These are phyloP conservation scores for Mallotus nudiflorus DNA, from an alignment of 345 rosid genomes.

Conservation along the genomic window DNA sequence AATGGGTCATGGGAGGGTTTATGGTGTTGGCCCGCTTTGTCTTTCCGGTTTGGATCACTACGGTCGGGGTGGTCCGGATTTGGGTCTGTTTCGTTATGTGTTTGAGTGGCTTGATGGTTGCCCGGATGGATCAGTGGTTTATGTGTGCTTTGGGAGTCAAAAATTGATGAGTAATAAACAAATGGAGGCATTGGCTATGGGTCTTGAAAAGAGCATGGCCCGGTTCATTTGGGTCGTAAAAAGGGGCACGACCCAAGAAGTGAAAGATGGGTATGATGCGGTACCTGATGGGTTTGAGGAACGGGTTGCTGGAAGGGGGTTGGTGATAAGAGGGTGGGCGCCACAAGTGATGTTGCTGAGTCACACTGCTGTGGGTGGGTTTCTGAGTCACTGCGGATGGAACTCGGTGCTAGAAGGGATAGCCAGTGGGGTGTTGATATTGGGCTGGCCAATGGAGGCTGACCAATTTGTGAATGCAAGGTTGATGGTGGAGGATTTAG, in stretches of 20 bases:
- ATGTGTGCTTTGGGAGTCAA: constrained; percentile 71
- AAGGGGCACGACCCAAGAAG: constrained; percentile 24
- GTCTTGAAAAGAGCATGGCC: constrained; percentile 51
- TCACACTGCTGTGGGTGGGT: constrained; percentile 60
- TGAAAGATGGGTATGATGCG: constrained; percentile 19
- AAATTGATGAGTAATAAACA: constrained; percentile 42
- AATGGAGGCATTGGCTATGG: constrained; percentile 49
- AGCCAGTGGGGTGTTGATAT: constrained; percentile 42
- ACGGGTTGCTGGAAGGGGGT: constrained; percentile 43
- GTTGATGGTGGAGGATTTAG: constrained; percentile 56
- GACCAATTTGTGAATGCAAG: constrained; percentile 57
- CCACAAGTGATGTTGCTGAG: constrained; percentile 51
- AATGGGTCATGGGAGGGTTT: constrained; percentile 50
- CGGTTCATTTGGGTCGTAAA: constrained; percentile 65
- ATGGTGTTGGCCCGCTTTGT: constrained; percentile 56
- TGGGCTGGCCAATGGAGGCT: constrained; percentile 79
- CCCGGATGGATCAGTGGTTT: constrained; percentile 52
- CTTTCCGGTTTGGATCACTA: constrained; percentile 32
- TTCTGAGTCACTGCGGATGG: constrained; percentile 80
- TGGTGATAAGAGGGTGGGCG: constrained; percentile 53
- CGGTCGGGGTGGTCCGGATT: neutral
- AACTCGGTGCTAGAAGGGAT: constrained; percentile 69
- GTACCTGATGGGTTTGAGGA: constrained; percentile 52
- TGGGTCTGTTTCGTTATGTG: constrained; percentile 2
- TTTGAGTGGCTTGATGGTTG: constrained; percentile 57